phyloP scores from a whole-genome alignment of 345 rosid species.

The Cardamine chenopodiifolia region DNA sequence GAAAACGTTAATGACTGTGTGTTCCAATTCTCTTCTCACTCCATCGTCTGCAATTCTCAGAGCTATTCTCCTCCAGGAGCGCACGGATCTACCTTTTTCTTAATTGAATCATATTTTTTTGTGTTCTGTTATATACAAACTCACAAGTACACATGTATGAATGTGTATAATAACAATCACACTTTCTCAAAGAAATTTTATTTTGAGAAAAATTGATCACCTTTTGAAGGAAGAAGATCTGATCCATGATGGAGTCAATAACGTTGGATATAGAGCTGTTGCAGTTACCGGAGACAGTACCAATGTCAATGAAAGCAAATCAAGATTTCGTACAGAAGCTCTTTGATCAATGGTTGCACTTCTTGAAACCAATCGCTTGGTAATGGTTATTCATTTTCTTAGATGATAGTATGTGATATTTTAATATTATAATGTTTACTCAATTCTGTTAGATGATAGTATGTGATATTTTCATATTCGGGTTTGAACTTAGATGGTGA shows the following conservation, averaged over 20 bases:
- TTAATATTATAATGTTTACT: slow-evolving; percentile 17
- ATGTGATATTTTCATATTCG: neutral
- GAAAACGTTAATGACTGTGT: slow-evolving; percentile 11
- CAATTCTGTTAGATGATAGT: neutral
- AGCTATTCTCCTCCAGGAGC: slow-evolving; percentile 41
- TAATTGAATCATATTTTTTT: neutral
- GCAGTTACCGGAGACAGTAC: slow-evolving; percentile 82
- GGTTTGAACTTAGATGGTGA: neutral
- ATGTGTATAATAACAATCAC: slow-evolving; percentile 11
- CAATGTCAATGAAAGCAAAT: slow-evolving; percentile 72
- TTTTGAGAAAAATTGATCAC: slow-evolving; percentile 13
- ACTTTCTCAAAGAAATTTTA: slow-evolving; percentile 16
- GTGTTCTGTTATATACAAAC: neutral
- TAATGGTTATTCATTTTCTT: slow-evolving; percentile 24
- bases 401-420: neutral
- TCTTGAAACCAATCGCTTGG: slow-evolving; percentile 83
- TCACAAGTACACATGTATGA: slow-evolving; percentile 28
- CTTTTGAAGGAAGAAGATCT: slow-evolving; percentile 5
- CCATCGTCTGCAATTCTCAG: slow-evolving; percentile 27
- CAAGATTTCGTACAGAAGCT: slow-evolving; percentile 75
- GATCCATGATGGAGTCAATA: slow-evolving; percentile 44
- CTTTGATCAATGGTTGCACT: slow-evolving; percentile 93
- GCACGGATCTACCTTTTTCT: slow-evolving; percentile 39
- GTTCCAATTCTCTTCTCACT: slow-evolving; percentile 18
- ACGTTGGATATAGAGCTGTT: slow-evolving; percentile 74